phyloP scores from a whole-genome alignment of 192 early-diverging fungal species.

The Podila minutissima region DNA sequence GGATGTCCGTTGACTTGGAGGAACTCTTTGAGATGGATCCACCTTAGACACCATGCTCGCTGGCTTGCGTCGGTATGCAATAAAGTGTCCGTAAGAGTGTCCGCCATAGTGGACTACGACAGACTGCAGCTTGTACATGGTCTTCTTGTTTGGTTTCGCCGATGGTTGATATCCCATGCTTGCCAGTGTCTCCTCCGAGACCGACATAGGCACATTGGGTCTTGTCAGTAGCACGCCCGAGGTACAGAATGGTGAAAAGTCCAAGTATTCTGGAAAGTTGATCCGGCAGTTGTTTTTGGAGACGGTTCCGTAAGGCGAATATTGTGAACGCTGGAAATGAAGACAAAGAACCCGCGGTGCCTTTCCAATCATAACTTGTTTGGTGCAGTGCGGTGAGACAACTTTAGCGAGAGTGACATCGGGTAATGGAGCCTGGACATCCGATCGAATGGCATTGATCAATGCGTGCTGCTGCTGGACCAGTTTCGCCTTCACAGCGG shows the following conservation, averaged over 20 bases:
- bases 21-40: slow-evolving; percentile 2
- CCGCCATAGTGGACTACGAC: slow-evolving; percentile 78
- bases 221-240: slow-evolving; percentile 61
- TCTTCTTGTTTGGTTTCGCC: neutral
- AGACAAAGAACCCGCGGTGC: slow-evolving; percentile 83
- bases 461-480: slow-evolving; percentile 20
- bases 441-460: slow-evolving; percentile 54
- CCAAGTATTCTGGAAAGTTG: slow-evolving; percentile 81
- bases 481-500: slow-evolving; percentile 19
- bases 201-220: slow-evolving; percentile 67
- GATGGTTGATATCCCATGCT: slow-evolving; percentile 7
- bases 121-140: slow-evolving; percentile 69
- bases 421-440: slow-evolving; percentile 56
- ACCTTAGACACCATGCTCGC: slow-evolving; percentile 38
- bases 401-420: slow-evolving; percentile 53
- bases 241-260: slow-evolving; percentile 77
- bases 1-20: neutral
- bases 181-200: slow-evolving; percentile 19
- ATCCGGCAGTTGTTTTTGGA: slow-evolving; percentile 88
- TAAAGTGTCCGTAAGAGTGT: slow-evolving; percentile 83
- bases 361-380: slow-evolving; percentile 84
- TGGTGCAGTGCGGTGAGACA: slow-evolving; percentile 64
- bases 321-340: slow-evolving; percentile 86
- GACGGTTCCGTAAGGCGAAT: slow-evolving; percentile 72
- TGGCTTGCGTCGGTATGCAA: slow-evolving; percentile 72